Base-by-base conservation (phyloP, 306 rosid genomes). In the Prunus kanzakura region DNA sequence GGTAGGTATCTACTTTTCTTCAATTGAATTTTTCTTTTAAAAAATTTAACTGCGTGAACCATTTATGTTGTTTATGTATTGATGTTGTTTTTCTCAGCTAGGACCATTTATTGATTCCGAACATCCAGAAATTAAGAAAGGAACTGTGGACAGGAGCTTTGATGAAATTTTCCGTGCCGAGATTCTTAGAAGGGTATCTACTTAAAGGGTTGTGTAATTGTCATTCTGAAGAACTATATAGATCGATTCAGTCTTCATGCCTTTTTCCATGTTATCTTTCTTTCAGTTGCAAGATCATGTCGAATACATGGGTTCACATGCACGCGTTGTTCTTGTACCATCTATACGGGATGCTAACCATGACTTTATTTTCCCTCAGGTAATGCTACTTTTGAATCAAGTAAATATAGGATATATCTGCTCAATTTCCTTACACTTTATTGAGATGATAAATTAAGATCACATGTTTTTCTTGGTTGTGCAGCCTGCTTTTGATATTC, bases 81-180 rank as follows among this genome's bases (percentile, higher is more conserved):
- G 32, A 76, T 66, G 23, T 75, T 74, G 9, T 20, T 83, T 75
- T 79, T 76, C 27, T 65, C 89, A 95, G 99, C 84, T 95, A 60
- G 99, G 99, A 63, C 99, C 99, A 63, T 95, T 90, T 88, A 58
- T 92, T 69, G 99, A 95, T 82, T 80, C 97, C 27, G 99, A 92
- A 74, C 97, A 90, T 86, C 90, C 93, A 18, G 96, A 92, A 67
- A 74, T 92, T 80, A 93, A 90, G 89, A 95, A 79, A 73, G 97
- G 97, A 82, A 92, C 88, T 2, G 76, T 70, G 1, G 87, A 89
- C 76, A 89, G 71, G 88, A 88, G 81, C 82, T 95, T 88, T 82
- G 92, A 92, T 80, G 97, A 92, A 73, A 84, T 95, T 74, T 95
- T 95, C 77, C 86, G 72, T 11, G 29, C 74, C 23, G 96, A 92